Evolutionary conservation across 352 stramenopile genomes (phyloP).

Genomic region (Phytophthora aleatoria): DNA sequence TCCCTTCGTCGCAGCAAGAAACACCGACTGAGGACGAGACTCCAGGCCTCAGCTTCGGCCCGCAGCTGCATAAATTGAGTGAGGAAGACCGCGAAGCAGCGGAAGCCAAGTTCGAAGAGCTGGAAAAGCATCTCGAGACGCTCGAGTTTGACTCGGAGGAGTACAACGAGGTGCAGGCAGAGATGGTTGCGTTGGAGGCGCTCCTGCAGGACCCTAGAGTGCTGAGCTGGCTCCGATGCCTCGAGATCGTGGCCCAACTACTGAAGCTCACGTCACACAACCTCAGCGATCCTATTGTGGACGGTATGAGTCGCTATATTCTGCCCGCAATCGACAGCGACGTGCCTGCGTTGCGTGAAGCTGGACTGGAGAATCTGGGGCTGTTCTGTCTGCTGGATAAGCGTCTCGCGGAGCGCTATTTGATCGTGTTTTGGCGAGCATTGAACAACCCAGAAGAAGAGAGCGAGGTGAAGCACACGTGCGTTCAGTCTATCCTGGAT

Average conservation of each 20-base stretch:
- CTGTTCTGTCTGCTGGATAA: slow-evolving; percentile 78
- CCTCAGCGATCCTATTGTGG: slow-evolving; percentile 67
- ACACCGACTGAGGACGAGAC: slow-evolving; percentile 39
- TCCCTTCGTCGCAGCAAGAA: slow-evolving; percentile 24
- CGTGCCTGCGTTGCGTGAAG: slow-evolving; percentile 70
- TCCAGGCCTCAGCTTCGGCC: slow-evolving; percentile 24
- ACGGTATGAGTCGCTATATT: slow-evolving; percentile 75
- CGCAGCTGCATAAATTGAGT: slow-evolving; percentile 38
- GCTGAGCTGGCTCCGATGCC: slow-evolving; percentile 70
- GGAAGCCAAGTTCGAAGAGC: slow-evolving; percentile 63
- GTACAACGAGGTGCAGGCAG: slow-evolving; percentile 61
- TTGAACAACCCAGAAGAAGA: slow-evolving; percentile 84
- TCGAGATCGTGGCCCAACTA: slow-evolving; percentile 77
- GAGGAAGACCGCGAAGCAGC: slow-evolving; percentile 61
- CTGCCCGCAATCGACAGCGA: slow-evolving; percentile 80
- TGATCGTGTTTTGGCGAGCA: slow-evolving; percentile 80
- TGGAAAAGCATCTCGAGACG: slow-evolving; percentile 63
- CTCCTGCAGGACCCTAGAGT: slow-evolving; percentile 73
- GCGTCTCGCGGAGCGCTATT: slow-evolving; percentile 63
- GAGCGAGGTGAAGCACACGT: slow-evolving; percentile 77
- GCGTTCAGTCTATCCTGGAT: slow-evolving; percentile 72
- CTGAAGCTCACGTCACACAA: slow-evolving; percentile 75
- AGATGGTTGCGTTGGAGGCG: slow-evolving; percentile 73
- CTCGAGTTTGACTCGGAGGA: slow-evolving; percentile 63
- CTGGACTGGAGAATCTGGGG: slow-evolving; percentile 74